These are phyloP conservation scores for Xylaria telfairii DNA, from an alignment of 495 filamentous ascomycete genomes.

Conservation along the genomic window DNA sequence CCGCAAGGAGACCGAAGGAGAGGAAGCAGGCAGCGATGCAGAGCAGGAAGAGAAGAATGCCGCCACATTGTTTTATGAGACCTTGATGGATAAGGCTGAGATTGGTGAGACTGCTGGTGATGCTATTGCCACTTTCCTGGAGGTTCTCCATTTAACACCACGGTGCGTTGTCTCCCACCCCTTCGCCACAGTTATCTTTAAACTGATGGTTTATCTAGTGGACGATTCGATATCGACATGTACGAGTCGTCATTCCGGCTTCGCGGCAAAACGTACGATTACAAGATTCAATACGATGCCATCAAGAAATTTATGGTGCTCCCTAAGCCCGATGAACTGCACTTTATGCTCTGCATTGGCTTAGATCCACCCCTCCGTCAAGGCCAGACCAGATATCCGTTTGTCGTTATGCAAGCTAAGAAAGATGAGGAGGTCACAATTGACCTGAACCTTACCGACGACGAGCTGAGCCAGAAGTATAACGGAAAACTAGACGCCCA, in stretches of 20 bases:
- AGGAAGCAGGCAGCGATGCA: constrained; percentile 69
- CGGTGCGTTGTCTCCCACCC: constrained; percentile 60
- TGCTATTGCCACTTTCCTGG: constrained; percentile 95
- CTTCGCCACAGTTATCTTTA: not conserved
- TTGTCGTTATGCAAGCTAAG: constrained; percentile 99
- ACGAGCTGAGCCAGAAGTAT: constrained; percentile 80
- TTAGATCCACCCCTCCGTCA: constrained; percentile 95
- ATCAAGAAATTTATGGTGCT: constrained; percentile 99
- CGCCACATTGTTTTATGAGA: constrained; percentile 94
- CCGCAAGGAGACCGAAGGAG: constrained; percentile 83
- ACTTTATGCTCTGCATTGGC: constrained; percentile 92
- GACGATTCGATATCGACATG: constrained; percentile 99
- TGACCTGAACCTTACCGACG: constrained; percentile 96
- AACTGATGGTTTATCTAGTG: constrained; percentile 64
- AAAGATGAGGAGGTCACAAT: constrained; percentile 96
- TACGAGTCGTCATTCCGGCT: constrained; percentile 98
- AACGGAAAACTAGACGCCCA: constrained; percentile 83
- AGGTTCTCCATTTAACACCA: constrained; percentile 95
- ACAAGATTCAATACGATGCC: constrained; percentile 97
- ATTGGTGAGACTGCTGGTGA: constrained; percentile 98
- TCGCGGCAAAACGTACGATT: constrained; percentile 99
- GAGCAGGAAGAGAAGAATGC: constrained; percentile 88
- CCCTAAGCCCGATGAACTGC: constrained; percentile 95
- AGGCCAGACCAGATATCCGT: constrained; percentile 97
- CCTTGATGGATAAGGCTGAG: constrained; percentile 97